Conservation (phyloP, 2,329 filamentous ascomycete species). For the Stemphylium beticola region DNA sequence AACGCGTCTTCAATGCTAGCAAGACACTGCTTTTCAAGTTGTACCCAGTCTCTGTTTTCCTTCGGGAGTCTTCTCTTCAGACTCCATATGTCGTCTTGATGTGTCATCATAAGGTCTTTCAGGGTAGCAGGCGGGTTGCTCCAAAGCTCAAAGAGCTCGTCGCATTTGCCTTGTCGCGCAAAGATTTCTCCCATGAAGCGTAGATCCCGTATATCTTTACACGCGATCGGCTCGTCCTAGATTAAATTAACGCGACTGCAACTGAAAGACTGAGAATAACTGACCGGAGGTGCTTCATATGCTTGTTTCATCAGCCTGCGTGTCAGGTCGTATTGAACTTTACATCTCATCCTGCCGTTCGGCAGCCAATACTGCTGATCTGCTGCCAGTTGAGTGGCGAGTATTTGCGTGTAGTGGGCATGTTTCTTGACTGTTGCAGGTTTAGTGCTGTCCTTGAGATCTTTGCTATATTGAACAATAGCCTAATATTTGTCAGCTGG, state of each 20-base stretch:
- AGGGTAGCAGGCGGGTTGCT: constrained; percentile 22
- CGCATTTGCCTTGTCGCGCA: constrained; percentile 27
- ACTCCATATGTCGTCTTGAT: constrained; percentile 30
- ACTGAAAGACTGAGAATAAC: neutral
- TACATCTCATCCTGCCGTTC: constrained; percentile 23
- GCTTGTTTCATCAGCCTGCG: constrained; percentile 35
- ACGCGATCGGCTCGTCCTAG: constrained; percentile 35
- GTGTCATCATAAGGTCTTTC: constrained; percentile 25
- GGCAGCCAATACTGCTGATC: constrained; percentile 25
- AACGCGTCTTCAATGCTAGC: constrained; percentile 19
- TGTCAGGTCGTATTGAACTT: constrained; percentile 31
- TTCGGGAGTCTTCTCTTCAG: constrained; percentile 20
- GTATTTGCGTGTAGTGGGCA: constrained; percentile 35
- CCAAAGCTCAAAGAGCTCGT: constrained; percentile 38
- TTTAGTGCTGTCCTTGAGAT: constrained; percentile 16
- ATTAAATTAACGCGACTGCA: constrained; percentile 12
- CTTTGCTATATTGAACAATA: constrained; percentile 37
- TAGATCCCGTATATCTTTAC: constrained; percentile 41
- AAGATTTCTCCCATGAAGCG: constrained; percentile 45
- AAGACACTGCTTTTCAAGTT: constrained; percentile 26
- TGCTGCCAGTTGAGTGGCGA: constrained; percentile 37
- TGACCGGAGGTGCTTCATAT: constrained; percentile 34
- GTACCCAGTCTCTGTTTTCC: constrained; percentile 19
- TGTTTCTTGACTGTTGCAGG: constrained; percentile 28
- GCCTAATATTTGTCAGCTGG: constrained; percentile 30